Conservation (phyloP, 345 rosid species). For the Hypericum androsaemum region DNA sequence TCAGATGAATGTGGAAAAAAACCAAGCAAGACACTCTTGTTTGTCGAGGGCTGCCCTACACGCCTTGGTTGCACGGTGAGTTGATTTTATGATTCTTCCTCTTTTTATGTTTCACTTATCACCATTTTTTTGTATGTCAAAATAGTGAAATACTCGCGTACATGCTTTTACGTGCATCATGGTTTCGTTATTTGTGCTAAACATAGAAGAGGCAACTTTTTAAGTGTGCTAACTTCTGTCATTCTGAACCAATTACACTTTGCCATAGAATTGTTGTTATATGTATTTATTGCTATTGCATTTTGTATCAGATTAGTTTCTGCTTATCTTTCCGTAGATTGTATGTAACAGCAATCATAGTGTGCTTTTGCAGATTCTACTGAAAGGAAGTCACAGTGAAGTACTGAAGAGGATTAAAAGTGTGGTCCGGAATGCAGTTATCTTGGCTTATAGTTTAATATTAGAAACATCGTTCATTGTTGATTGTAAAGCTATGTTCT, state of each 20-base stretch:
- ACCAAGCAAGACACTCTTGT: constrained; percentile 84
- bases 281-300: too few species aligned
- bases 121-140: too few species aligned
- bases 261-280: too few species aligned
- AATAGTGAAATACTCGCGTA: not conserved
- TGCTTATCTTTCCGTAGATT: not conserved
- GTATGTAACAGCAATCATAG: constrained; percentile 1
- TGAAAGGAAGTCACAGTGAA: constrained; percentile 75
- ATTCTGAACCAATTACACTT: too few species aligned
- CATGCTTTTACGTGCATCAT: not conserved
- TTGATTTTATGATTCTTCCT: constrained; percentile 3
- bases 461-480: constrained; percentile 88
- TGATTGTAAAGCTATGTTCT: constrained; percentile 76
- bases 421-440: constrained; percentile 59
- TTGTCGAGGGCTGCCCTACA: constrained; percentile 76
- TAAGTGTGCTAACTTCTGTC: too few species aligned
- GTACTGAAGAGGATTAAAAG: constrained; percentile 76
- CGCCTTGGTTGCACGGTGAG: constrained; percentile 88
- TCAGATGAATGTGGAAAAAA: constrained; percentile 62
- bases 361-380: constrained; percentile 52
- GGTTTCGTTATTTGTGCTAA: too few species aligned
- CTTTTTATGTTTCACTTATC: too few species aligned
- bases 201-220: too few species aligned
- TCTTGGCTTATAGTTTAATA: constrained; percentile 67
- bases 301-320: too few species aligned